Evolutionary conservation across 257 asterid species (phyloP).

Genomic region (Solanum clarkiae): DNA sequence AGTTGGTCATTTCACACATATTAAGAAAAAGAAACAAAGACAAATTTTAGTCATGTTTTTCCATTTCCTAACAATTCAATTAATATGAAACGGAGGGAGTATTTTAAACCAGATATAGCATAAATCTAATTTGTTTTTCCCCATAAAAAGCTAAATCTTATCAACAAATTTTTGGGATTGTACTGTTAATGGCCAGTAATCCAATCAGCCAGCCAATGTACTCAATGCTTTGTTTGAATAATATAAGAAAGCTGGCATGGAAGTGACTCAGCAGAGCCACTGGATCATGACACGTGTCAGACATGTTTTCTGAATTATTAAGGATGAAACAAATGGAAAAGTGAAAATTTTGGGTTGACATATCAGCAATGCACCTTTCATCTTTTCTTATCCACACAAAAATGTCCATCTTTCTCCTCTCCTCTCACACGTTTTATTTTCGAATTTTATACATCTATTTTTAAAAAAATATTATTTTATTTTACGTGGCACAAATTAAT

Average conservation of each 20-base stretch:
- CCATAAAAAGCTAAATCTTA: constrained; percentile 1
- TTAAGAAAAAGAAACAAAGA: no score
- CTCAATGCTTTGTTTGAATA: not conserved
- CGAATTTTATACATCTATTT: not conserved
- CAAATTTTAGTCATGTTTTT: no score
- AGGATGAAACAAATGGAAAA: not conserved
- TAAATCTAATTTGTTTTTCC: not conserved
- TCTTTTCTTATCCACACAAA: constrained; percentile 25
- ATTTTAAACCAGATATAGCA: no score
- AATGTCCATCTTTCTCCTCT: not conserved
- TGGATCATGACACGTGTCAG: constrained; percentile 12
- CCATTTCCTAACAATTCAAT: no score
- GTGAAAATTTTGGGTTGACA: not conserved
- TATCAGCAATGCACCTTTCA: not conserved
- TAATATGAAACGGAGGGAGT: no score
- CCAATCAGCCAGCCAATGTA: not conserved
- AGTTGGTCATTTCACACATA: no score
- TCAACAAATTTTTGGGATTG: constrained; percentile 14
- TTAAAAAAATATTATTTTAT: no score
- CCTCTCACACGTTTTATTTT: not conserved
- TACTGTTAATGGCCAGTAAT: not conserved
- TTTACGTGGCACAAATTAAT: no score
- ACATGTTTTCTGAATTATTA: not conserved
- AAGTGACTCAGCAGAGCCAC: constrained; percentile 29
- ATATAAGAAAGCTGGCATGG: constrained; percentile 3